Evolutionary conservation across 2,329 filamentous ascomycete species (phyloP), one percentile per base, ranked within the genome.

Genomic region (Cytospora mali): DNA sequence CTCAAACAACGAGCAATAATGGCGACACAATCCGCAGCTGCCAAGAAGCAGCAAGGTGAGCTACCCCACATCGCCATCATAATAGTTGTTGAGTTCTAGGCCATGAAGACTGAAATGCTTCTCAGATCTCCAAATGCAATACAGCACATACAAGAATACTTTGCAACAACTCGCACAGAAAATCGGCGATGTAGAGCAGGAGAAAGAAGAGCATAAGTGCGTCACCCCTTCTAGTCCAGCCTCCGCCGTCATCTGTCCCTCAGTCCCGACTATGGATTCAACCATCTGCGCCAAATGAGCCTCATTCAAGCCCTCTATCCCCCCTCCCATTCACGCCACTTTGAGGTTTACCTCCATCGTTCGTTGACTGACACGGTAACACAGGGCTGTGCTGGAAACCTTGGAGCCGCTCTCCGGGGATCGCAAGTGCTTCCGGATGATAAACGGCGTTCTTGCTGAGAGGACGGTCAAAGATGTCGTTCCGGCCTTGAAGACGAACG

Each of bases 401-500:
- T 80, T 99, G 67, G 85, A 89, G 64, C 93, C 93, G 52, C 84
- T 98, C 27, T 83, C 91, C 1, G 84, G 83, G 67, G 90, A 96
- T 68, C 91, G 95, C 71, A 99, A 97, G 80, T 98, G 94, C 79
- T 99, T 98, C 79, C 93, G 95, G 70, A 92, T 99, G 86, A 96
- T 99, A 76, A 98, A 99, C 76, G 95, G 95, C 52, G 93, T 98
- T 27, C 81, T 99, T 63, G 92, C 97, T 59, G 95, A 99, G 80
- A 86, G 93, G 69, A 98, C 94, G 18, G 92, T 99, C 69, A 84
- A 92, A 76, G 95, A 98, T 75, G 92, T 99, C 14, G 83, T 96
- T 61, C 95, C 95, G 6, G 91, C 92, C 28, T 82, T 99, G 65
- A 89, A 92, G 79, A 98, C 93, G 23, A 98, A 99, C 75, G 91